Base-by-base conservation (phyloP, 2,329 filamentous ascomycete species). In the Thermoascus crustaceus region DNA sequence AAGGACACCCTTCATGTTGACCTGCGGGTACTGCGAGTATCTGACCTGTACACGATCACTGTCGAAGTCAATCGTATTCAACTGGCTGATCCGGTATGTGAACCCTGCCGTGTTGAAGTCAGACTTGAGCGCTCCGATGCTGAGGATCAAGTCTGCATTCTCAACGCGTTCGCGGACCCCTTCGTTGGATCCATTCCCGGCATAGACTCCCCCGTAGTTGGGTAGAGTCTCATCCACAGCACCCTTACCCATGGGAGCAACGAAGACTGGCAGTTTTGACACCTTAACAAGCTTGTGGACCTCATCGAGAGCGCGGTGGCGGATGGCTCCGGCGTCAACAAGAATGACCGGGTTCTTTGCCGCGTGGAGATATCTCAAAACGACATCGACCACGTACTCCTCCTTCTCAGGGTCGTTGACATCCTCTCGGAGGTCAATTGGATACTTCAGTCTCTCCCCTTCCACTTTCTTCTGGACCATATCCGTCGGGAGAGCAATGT, bases 191-290 rank as follows among this genome's bases (percentile, higher is more conserved):
- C 81, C 85, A 39, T 73, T 73, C n/a, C 87, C 87, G 6, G 82
- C 82, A 57, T 94, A 93, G 4, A 94, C 83, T 44, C 87, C 87
- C 14, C 83, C 83, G 47, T 82, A 94, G 51, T 76, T 82, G n/a
- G 72, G 67, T 30, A 82, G 72, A 2, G 73, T 74, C 60, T 94
- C 86, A 50, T 91, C 74, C 30, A 94, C 74, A 13, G 83, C 82
- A 11, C 85, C 76, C 64, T 94, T 94, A 30, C 86, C 86, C 82
- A 93, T 93, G 2, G 86, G 85, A 0, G 85, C 82, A n/a, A 88
- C 83, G 49, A 91, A 93, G 0, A 84, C 81, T 4, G 87, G 86
- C 5, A 94, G 67, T 3, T 76, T 69, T 1, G 84, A 84, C 58
- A 80, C 84, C 41, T 80, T 69, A 34, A 93, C 67, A 10, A 94